Evolutionary conservation across 2,329 filamentous ascomycete species (phyloP), one percentile per base, ranked within the genome.

Genomic region (Nannizziopsis barbatae): DNA sequence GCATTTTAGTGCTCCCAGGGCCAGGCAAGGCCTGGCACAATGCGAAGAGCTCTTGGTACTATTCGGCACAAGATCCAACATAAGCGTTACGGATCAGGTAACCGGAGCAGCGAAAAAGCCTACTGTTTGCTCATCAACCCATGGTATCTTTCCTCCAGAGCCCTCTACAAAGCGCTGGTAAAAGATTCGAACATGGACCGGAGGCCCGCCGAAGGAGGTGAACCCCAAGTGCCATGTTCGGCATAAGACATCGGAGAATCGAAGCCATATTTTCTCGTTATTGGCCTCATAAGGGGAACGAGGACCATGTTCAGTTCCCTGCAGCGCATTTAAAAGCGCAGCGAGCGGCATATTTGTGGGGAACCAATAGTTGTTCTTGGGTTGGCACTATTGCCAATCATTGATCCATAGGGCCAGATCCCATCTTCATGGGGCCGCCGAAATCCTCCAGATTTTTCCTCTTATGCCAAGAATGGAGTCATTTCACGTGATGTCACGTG

Each of bases 21-120:
- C 83, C 83, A 0, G 78, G 79, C 1, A 86, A 69, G 1, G 79
- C 78, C 64, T 86, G 82, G 14, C 74, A 77, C 40, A 86, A 65
- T 20, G 78, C 80, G 61, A 87, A 86, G 0, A 86, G 71, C 57
- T 86, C 83, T 61, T 84, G 79, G 62, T 81, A 86, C 78, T 83
- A 43, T 35, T 40, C 4, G n/a, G 11, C 38, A 20, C 32, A 41
- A 2, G 30, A 30, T 30, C 14, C 22, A 10, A 2, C n/a, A 37
- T 47, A 27, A 47, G 45, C 6, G 30, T 10, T 14, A 6, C 14
- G 2, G 1, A 22, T 27, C 15, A 17, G 42, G 15, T 32, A 14
- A 22, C 22, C 30, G 31, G 18, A 35, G 5, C 45, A 42, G 3
- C 1, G n/a, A 36, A 14, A 44, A 32, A 47, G 42, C 68, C 53